Percentiles rank a stretch among this genome's conserved stretches.
Evolutionary conservation across 352 stramenopile genomes (phyloP).

Genomic region (Phytophthora pini): DNA sequence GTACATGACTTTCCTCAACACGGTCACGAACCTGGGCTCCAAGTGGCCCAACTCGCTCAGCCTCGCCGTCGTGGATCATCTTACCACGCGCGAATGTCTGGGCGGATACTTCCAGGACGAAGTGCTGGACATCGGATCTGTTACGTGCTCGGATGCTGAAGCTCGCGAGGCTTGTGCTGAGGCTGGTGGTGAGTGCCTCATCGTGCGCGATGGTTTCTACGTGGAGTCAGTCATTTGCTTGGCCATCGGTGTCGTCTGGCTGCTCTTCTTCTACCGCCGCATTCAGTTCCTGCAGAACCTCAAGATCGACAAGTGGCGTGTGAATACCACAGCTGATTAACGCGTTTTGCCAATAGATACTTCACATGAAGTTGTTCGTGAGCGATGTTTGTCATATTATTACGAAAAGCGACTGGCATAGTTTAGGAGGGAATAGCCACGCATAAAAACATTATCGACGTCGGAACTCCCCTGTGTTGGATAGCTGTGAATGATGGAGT

Average conservation of each 20-base stretch:
- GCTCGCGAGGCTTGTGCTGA: constrained; percentile 64
- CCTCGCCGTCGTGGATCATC: constrained; percentile 80
- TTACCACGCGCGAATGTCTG: constrained; percentile 83
- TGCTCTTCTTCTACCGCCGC: constrained; percentile 71
- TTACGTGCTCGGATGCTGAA: constrained; percentile 80
- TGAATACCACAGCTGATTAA: constrained; percentile 51
- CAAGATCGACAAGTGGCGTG: constrained; percentile 85
- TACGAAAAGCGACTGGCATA: constrained; percentile 36
- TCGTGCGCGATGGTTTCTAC: constrained; percentile 85
- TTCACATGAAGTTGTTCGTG: constrained; percentile 12
- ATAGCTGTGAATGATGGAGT: background rate
- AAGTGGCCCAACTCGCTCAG: constrained; percentile 94
- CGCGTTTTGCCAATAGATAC: constrained; percentile 30
- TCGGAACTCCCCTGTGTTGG: background rate
- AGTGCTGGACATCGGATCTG: constrained; percentile 74
- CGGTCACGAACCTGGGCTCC: constrained; percentile 97
- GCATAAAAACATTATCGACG: constrained; percentile 26
- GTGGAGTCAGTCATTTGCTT: constrained; percentile 79
- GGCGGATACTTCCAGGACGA: constrained; percentile 73
- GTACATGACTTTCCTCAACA: constrained; percentile 99
- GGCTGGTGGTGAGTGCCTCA: constrained; percentile 73
- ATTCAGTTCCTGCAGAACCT: constrained; percentile 82
- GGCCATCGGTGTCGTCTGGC: constrained; percentile 71
- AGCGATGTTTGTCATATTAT: constrained; percentile 34
- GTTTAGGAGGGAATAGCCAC: constrained; percentile 28